phyloP scores from a whole-genome alignment of 2,329 filamentous ascomycete genomes.

The Chalaropsis ovoidea region DNA sequence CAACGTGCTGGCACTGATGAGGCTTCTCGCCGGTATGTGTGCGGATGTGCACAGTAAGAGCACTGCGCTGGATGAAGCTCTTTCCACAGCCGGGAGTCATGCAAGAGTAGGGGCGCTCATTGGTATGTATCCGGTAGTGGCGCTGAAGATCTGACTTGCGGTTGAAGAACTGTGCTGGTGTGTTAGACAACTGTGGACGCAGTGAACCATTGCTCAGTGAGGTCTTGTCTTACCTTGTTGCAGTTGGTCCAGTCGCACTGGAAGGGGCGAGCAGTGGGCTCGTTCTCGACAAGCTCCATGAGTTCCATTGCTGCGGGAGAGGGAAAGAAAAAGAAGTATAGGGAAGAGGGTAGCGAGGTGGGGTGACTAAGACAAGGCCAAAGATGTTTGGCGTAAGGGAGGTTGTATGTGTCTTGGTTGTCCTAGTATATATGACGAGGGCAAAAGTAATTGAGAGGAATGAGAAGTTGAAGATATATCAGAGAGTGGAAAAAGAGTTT shows the following conservation, averaged over 20 bases:
- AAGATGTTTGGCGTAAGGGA: neutral
- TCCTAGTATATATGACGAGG: neutral
- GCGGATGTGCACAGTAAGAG: conserved; percentile 58
- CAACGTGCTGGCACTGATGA: conserved; percentile 54
- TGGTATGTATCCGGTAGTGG: conserved; percentile 62
- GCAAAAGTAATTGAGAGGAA: conserved; percentile 9
- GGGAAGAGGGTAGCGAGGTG: neutral
- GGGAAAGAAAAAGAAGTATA: neutral
- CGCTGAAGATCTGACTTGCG: conserved; percentile 60
- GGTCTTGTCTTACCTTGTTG: conserved; percentile 43
- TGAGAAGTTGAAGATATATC: neutral
- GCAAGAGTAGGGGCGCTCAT: conserved; percentile 58
- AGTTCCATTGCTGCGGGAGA: conserved; percentile 44
- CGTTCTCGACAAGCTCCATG: conserved; percentile 55
- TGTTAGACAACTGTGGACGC: conserved; percentile 9
- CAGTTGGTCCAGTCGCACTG: conserved; percentile 54
- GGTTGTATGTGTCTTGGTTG: neutral
- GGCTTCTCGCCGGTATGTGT: conserved; percentile 65
- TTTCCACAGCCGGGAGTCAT: conserved; percentile 52
- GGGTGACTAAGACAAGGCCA: neutral
- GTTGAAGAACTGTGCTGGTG: conserved; percentile 51
- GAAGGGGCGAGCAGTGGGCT: conserved; percentile 52
- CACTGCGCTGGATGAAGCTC: conserved; percentile 61
- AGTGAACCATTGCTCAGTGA: neutral
- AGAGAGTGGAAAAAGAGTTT: neutral